A percentile compares a stretch with the other conserved stretches of the same genome.
These are phyloP conservation scores for Eudorina sp. DNA, from an alignment of 139 green algal species.

Conservation along the genomic window DNA sequence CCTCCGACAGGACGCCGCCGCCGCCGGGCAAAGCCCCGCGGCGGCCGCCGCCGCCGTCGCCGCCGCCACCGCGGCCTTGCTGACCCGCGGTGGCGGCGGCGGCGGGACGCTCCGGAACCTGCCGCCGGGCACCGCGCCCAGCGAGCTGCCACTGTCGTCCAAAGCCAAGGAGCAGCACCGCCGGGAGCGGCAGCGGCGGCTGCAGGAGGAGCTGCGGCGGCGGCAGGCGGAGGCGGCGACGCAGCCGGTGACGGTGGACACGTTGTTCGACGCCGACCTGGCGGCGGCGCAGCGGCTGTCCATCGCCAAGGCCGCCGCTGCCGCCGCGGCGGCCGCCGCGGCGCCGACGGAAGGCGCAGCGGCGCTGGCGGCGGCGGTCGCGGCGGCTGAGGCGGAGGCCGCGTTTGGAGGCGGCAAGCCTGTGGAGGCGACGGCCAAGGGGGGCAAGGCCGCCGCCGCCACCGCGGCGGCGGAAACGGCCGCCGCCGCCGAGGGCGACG, in stretches of 20 bases:
- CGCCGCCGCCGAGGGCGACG: background rate
- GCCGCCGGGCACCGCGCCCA: background rate
- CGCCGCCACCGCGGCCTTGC: background rate
- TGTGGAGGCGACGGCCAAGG: background rate
- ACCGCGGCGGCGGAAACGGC: background rate
- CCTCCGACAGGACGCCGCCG: background rate
- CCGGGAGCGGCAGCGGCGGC: conserved; percentile 34
- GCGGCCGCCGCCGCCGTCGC: no score
- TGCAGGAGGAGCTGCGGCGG: conserved; percentile 46
- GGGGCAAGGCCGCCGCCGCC: background rate
- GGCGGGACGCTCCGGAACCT: background rate
- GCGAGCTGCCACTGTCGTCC: conserved; percentile 34
- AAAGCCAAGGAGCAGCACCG: conserved; percentile 32
- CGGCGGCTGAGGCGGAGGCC: background rate
- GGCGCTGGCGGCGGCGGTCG: conserved; percentile 7
- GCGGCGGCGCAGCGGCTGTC: conserved; percentile 20
- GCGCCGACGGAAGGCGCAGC: background rate
- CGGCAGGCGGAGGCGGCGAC: conserved; percentile 39
- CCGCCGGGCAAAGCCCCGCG: no score
- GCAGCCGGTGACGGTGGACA: conserved; percentile 28
- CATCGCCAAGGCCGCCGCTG: background rate
- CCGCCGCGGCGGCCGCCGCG: background rate
- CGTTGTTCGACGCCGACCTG: conserved; percentile 32
- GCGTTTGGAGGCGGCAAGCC: background rate
- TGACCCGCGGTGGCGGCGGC: background rate